A percentile compares a stretch with the other conserved stretches of the same genome.
These are phyloP conservation scores for Serendipita indica DNA, from an alignment of 768 basidiomycete species.

Conservation along the genomic window DNA sequence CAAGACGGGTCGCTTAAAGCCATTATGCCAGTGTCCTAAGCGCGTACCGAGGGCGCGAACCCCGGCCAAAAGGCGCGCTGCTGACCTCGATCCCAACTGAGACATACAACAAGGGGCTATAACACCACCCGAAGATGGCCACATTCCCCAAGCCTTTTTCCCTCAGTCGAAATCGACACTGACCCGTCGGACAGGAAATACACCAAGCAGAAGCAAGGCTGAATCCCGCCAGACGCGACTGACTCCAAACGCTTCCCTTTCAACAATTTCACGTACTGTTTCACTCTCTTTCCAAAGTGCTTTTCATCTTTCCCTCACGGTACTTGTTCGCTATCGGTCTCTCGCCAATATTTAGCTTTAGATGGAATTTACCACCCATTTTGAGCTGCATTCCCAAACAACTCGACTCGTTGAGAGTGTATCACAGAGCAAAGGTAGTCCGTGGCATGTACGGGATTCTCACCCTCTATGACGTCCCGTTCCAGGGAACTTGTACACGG, in stretches of 20 bases:
- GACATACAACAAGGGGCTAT: slow-evolving; percentile 44
- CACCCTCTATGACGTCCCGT: slow-evolving; percentile 68
- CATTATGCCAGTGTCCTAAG: slow-evolving; percentile 66
- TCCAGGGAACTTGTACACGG: slow-evolving; percentile 68
- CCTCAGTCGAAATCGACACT: slow-evolving; percentile 49
- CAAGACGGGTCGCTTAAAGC: slow-evolving; percentile 70
- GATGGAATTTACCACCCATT: slow-evolving; percentile 73
- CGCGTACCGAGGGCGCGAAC: slow-evolving; percentile 36
- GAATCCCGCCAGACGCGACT: slow-evolving; percentile 43
- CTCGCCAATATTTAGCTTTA: slow-evolving; percentile 72
- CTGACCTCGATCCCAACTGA: slow-evolving; percentile 45
- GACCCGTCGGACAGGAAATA: slow-evolving; percentile 44
- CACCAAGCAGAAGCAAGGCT: slow-evolving; percentile 39
- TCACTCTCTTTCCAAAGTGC: slow-evolving; percentile 69
- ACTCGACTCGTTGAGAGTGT: slow-evolving; percentile 66
- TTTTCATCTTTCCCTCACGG: slow-evolving; percentile 74
- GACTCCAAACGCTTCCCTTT: slow-evolving; percentile 66
- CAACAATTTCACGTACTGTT: slow-evolving; percentile 71
- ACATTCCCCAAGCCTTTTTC: slow-evolving; percentile 47
- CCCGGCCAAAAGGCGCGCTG: slow-evolving; percentile 44
- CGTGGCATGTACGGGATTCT: slow-evolving; percentile 42
- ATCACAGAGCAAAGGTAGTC: slow-evolving; percentile 51
- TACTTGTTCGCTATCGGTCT: slow-evolving; percentile 77
- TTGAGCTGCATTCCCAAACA: slow-evolving; percentile 78
- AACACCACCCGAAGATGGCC: slow-evolving; percentile 51